A percentile compares a stretch with the other conserved stretches of the same genome.
Conservation (phyloP, 1,139 yeast species). For the Geotrichum bryndzae region DNA sequence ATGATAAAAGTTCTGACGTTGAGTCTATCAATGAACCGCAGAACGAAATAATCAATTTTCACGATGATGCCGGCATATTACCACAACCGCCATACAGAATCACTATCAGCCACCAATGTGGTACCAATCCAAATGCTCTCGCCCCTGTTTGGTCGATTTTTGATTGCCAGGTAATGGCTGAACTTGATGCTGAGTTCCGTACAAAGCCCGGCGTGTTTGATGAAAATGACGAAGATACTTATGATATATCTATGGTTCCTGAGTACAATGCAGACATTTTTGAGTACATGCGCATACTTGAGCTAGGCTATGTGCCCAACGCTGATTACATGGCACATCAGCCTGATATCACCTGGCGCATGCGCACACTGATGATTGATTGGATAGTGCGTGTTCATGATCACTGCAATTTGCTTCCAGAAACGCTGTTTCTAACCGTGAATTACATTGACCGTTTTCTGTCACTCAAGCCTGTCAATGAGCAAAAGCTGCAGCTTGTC, state of each 20-base stretch:
- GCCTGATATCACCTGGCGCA: slow-evolving; percentile 69
- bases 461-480: slow-evolving; percentile 63
- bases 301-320: slow-evolving; percentile 70
- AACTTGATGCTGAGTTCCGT: slow-evolving; percentile 26
- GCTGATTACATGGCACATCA: slow-evolving; percentile 69
- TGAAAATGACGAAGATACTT: slow-evolving; percentile 83
- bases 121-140: slow-evolving; percentile 34
- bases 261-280: slow-evolving; percentile 89
- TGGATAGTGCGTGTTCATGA: slow-evolving; percentile 95
- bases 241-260: slow-evolving; percentile 91
- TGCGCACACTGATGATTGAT: slow-evolving; percentile 85
- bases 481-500: slow-evolving; percentile 82
- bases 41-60: not conserved
- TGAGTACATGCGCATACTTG: slow-evolving; percentile 68
- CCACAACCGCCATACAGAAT: slow-evolving; percentile 4
- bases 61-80: not conserved
- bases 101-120: slow-evolving; percentile 3
- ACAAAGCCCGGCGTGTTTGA: slow-evolving; percentile 49
- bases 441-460: slow-evolving; percentile 88
- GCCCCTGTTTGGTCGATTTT: slow-evolving; percentile 30
- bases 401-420: slow-evolving; percentile 81
- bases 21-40: not conserved
- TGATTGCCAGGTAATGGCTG: slow-evolving; percentile 27
- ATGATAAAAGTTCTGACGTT: not conserved
- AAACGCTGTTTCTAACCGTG: slow-evolving; percentile 78